Conservation (phyloP, 805 yeast genomes). For the Nakazawaea sp. region DNA sequence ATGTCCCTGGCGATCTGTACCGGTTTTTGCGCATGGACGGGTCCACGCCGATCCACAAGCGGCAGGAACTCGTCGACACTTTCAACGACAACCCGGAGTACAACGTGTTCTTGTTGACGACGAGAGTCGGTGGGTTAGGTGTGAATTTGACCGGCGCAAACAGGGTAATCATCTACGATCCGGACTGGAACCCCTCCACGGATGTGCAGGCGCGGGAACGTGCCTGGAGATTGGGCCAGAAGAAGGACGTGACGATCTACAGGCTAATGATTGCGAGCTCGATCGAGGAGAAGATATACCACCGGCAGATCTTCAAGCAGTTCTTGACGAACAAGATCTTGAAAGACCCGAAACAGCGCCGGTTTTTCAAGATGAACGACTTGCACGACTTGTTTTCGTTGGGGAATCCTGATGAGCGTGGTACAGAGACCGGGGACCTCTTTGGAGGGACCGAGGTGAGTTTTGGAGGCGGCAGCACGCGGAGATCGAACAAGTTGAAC, state of each 20-base stretch:
- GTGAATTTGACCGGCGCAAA: conserved; percentile 93
- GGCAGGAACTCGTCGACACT: conserved; percentile 76
- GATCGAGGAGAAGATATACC: conserved; percentile 94
- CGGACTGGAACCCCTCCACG: conserved; percentile 98
- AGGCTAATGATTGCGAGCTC: conserved; percentile 91
- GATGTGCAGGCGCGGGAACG: conserved; percentile 95
- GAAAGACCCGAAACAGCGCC: conserved; percentile 89
- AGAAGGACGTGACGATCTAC: conserved; percentile 83
- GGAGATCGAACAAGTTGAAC: conserved; percentile 27
- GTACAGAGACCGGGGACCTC: conserved; percentile 63
- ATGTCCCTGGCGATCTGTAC: conserved; percentile 19
- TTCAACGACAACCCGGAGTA: conserved; percentile 60
- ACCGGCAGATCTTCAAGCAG: conserved; percentile 94
- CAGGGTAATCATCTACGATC: conserved; percentile 88
- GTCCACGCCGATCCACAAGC: conserved; percentile 65
- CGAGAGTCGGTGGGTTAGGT: conserved; percentile 95
- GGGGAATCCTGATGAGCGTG: conserved; percentile 64
- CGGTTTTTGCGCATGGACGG: conserved; percentile 90
- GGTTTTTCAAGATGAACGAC: conserved; percentile 90
- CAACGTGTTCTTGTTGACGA: conserved; percentile 74
- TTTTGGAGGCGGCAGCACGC: conserved; percentile 23
- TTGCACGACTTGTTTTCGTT: conserved; percentile 82
- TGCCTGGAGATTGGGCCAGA: conserved; percentile 97
- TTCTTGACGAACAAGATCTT: conserved; percentile 87
- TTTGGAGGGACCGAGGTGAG: conserved; percentile 43